Evolutionary conservation across 2,329 filamentous ascomycete species (phyloP), one percentile per base, ranked within the genome.

Genomic region (Polytolypa hystricis): DNA sequence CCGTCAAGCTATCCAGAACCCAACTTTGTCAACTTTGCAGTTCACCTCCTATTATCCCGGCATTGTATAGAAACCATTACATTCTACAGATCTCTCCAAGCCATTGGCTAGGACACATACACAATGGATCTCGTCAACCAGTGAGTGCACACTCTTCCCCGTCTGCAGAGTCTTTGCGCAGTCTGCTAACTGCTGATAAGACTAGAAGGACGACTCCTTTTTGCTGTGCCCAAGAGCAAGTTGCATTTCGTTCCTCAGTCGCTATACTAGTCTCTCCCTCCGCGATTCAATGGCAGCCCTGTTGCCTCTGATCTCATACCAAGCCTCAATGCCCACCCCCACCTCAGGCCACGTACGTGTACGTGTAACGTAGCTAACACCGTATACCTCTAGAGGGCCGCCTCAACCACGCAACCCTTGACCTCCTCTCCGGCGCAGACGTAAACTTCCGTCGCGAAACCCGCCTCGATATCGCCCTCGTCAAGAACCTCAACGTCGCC

Each of bases 161-260:
- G 42, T 35, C n/a, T n/a, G n/a, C n/a, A n/a, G n/a, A n/a, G n/a
- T 31, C 8, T 23, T 31, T 35, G 36, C 37, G 10, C 34, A 18
- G 10, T 18, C 40, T 30, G 18, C 30, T 38, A 39, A 42, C 39
- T 39, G 30, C 17, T 41, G 10, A 6, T 23, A 25, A 93, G 86
- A 68, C 73, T 95, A 57, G 85, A 91, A 70, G 87, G 89, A 56
- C 82, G 91, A 47, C 74, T 96, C 39, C 75, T 96, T 44, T 95
- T 98, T 58, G 91, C 91, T 43, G 84, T 98, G n/a, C 91, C 91
- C 42, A 98, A 98, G 69, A 98, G 85, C 87, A 68, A 69, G 83
- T 77, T 38, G 34, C 35, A 45, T 35, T 42, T 31, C 39, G n/a
- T n/a, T n/a, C n/a, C n/a, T n/a, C n/a, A n/a, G n/a, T n/a, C 47